A percentile compares a stretch with the other conserved stretches of the same genome.
Evolutionary conservation across 2,329 filamentous ascomycete species (phyloP).

Genomic region (Fusarium metavorans): DNA sequence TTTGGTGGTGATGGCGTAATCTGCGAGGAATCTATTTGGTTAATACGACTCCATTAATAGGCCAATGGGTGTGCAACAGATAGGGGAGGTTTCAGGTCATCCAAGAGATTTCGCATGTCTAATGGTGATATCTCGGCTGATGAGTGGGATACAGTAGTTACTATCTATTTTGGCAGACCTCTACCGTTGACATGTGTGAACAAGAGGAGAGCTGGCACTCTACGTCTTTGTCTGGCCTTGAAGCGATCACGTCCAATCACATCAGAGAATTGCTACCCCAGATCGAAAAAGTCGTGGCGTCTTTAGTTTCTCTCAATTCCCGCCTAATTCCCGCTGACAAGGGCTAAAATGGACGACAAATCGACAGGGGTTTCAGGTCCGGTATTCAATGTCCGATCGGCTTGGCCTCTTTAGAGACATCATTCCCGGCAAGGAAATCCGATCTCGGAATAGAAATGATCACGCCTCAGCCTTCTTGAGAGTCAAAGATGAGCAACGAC

Average conservation of each 20-base stretch:
- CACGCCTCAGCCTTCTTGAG: not conserved
- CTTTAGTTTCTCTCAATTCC: not conserved
- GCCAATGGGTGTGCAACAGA: not conserved
- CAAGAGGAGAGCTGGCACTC: not conserved
- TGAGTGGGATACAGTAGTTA: not conserved
- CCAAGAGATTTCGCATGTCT: not conserved
- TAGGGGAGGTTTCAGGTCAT: not conserved
- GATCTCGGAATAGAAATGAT: not conserved
- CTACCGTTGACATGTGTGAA: not conserved
- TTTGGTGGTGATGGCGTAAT: constrained; percentile 1
- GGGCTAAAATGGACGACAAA: not conserved
- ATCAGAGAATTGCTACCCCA: not conserved
- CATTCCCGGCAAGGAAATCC: not conserved
- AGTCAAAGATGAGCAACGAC: not conserved
- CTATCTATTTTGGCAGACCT: not conserved
- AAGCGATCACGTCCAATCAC: not conserved
- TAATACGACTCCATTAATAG: not conserved
- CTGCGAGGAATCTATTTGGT: not conserved
- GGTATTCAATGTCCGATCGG: not conserved
- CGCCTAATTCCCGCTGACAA: not conserved
- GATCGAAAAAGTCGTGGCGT: not conserved
- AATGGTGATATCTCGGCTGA: not conserved
- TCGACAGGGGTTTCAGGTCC: not conserved
- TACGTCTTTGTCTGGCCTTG: not conserved
- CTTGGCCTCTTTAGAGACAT: not conserved